Percentiles rank a stretch among this genome's conserved stretches.
These are phyloP conservation scores for Nitzschia sp. DNA, from an alignment of 108 stramenopile genomes.

Conservation along the genomic window DNA sequence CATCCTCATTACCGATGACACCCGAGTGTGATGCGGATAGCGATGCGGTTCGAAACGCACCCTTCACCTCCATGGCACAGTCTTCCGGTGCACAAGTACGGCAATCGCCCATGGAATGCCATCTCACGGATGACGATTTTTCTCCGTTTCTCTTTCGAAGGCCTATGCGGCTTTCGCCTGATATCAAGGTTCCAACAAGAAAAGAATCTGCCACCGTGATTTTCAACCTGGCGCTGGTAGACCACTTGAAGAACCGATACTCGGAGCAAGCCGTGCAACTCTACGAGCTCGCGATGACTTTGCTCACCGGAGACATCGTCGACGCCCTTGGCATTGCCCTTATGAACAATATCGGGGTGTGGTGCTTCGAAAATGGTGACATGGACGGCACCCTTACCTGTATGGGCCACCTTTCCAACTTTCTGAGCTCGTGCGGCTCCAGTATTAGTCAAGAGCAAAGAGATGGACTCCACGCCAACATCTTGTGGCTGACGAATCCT, in stretches of 20 bases:
- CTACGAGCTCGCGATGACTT: constrained; percentile 28
- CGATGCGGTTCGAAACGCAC: not conserved
- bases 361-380: constrained; percentile 31
- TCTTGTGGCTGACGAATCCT: constrained; percentile 15
- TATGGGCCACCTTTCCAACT: constrained; percentile 11
- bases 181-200: not conserved
- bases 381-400: not conserved
- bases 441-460: not conserved
- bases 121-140: constrained; percentile 3
- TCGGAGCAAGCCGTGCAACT: constrained; percentile 19
- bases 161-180: not conserved
- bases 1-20: not conserved
- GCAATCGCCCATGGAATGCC: not conserved
- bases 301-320: constrained; percentile 12
- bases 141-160: constrained; percentile 11
- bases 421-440: not conserved
- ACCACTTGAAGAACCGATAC: constrained; percentile 10
- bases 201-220: constrained; percentile 21
- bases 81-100: not conserved
- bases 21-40: not conserved
- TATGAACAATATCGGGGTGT: constrained; percentile 29
- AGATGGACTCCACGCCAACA: constrained; percentile 22
- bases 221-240: constrained; percentile 24
- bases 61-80: not conserved
- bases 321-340: constrained; percentile 19